Evolutionary conservation across 148 eudicot genomes (phyloP).

Genomic region (Mesembryanthemum crystallinum): DNA sequence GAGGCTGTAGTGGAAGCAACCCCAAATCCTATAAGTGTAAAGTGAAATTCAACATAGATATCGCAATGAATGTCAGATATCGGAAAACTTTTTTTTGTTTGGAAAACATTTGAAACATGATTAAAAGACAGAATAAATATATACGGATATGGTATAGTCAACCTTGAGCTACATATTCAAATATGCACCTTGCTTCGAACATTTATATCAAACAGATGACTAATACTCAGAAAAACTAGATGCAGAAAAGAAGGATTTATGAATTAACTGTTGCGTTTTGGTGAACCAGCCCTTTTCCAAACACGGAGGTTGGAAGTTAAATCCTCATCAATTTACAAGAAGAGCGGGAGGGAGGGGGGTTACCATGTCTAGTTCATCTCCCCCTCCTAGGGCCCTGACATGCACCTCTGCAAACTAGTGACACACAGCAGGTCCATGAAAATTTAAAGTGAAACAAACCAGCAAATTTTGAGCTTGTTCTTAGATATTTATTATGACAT

Average conservation of each 20-base stretch:
- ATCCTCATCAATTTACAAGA: too few species aligned
- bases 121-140: too few species aligned
- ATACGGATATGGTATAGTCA: background rate
- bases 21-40: conserved; percentile 12
- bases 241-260: background rate
- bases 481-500: background rate
- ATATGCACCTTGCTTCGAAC: background rate
- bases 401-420: too few species aligned
- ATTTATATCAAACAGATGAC: background rate
- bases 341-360: too few species aligned
- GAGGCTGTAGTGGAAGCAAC: conserved; percentile 7
- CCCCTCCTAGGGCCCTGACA: too few species aligned
- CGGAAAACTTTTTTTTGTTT: background rate
- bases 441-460: background rate
- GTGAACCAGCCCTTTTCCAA: too few species aligned
- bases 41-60: background rate
- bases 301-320: too few species aligned
- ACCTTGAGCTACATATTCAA: background rate
- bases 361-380: too few species aligned
- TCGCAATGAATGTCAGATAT: background rate
- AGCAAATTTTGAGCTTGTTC: background rate
- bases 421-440: too few species aligned
- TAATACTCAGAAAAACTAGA: background rate
- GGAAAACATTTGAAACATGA: background rate
- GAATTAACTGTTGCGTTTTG: too few species aligned